Evolutionary conservation across 257 asterid genomes (phyloP), one percentile per base, ranked within the genome.

Genomic region (Ilex asprella): DNA sequence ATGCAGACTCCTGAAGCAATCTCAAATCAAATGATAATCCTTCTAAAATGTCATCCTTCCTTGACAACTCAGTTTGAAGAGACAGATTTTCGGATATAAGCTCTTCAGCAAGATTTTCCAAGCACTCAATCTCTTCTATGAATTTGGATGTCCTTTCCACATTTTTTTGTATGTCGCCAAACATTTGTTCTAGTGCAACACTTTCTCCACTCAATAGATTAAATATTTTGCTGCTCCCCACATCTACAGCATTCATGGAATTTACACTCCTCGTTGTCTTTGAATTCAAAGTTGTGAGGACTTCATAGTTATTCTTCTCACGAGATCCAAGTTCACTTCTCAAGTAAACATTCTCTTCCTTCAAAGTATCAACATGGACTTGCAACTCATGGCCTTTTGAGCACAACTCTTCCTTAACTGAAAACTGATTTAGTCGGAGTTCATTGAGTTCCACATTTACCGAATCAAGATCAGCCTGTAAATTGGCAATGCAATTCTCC

Each of bases 1-100:
- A 93, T 31, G 95, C 80, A 55, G 96, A 85, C 81, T 93, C 97
- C 75, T 93, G 99, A 56, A 93, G 84, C 89, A 85, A 70, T 67
- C 87, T 82, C 75, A 93, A 73, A 76, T 93, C 99, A 78, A 93
- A 93, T 35, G 81, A 73, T 55, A 87, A 62, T 47, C 99, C 99
- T 46, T 82, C 82, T 70, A 89, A 81, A 68, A 93, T 71, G 58
- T 85, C 91, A 76, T 89, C 99, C 76, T 89, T 93, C 81, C 99
- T 82, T 10, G 61, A 73, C 71, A 85, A 64, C 77, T 93, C 95
- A 67, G 66, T 63, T 63, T 75, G 76, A 62, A 86, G 69, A 64
- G 82, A 62, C 44, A 9, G 47, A 59, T 71, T 68, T 69, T 84
- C 80, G 39, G 88, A 80, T 71, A 77, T 78, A 67, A 85, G 66